Evolutionary conservation across 768 basidiomycete genomes (phyloP), one percentile per base, ranked within the genome.

Genomic region (Boletales sp.): DNA sequence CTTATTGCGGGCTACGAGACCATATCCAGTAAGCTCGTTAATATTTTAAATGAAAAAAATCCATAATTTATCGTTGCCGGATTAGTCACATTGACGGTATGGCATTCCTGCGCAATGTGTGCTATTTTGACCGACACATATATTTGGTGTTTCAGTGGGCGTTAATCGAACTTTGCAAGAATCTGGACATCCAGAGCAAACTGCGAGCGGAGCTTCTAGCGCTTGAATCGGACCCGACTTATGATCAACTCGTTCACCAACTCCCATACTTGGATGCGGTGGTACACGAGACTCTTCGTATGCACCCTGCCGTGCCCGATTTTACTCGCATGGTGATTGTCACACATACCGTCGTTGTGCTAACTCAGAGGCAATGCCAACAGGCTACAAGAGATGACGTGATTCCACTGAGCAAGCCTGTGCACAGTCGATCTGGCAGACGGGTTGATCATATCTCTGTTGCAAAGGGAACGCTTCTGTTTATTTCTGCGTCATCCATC

Each of bases 241-340:
- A 75, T 63, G 81, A 83, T 21, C 73, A 81, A 53, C 67, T 84
- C 1, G 70, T 65, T 8, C 72, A 73, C 2, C 66, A 47, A 19
- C 63, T 85, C 10, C 81, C 81, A 1, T 81, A 78, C 58, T 76
- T 83, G 6, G 79, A 83, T 52, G 74, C 77, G 0, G 67, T 78
- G 7, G 70, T 73, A 1, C 72, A 72, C 35, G 79, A 80, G 57
- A 65, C 63, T 2, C 67, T 79, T 13, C 68, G 77, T 4, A 37
- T 76, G 0, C 76, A 79, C 46, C 66, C 75, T 9, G 67, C 76
- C 1, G 39, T 74, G 13, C 14, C 27, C 0, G 65, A 71, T n/a
- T 1, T 24, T 6, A 48, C 27, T 1, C 53, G 59, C 17, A 0
- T 54, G 0, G 58, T 63, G 52, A n/a, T 53, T 57, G 18, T 1